Evolutionary conservation across 192 early-diverging fungal genomes (phyloP).

Genomic region (Piromyces finnis): DNA sequence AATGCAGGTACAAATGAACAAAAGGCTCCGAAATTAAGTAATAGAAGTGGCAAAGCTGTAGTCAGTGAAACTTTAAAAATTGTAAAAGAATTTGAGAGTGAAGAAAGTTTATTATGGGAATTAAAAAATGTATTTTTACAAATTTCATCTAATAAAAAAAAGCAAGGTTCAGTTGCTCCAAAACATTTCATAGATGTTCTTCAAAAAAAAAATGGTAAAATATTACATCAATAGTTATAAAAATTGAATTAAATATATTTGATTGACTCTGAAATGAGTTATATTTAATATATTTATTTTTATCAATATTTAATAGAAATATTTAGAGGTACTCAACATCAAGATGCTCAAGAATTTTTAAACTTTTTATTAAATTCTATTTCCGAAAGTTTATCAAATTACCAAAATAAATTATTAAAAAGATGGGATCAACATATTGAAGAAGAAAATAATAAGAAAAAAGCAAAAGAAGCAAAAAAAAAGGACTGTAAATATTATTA

Average conservation of each 20-base stretch:
- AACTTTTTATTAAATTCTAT: constrained; percentile 88
- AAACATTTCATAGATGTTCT: constrained; percentile 71
- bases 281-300: neutral
- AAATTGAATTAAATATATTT: no score
- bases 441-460: neutral
- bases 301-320: constrained; percentile 65
- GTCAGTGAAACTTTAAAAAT: neutral
- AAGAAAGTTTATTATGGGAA: constrained; percentile 68
- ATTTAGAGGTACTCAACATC: constrained; percentile 84
- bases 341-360: constrained; percentile 96
- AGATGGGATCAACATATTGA: neutral
- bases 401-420: constrained; percentile 14
- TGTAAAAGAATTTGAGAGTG: constrained; percentile 16
- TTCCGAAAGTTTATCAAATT: constrained; percentile 46
- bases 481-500: neutral
- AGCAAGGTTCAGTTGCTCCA: constrained; percentile 67
- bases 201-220: constrained; percentile 77
- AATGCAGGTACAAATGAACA: neutral
- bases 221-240: no score
- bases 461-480: neutral
- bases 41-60: neutral
- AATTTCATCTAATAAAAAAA: constrained; percentile 67
- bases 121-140: constrained; percentile 71
- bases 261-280: no score
- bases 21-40: neutral